These are phyloP conservation scores for Pseudonitzschia delicatissima DNA, from an alignment of 108 stramenopile genomes.

Conservation along the genomic window DNA sequence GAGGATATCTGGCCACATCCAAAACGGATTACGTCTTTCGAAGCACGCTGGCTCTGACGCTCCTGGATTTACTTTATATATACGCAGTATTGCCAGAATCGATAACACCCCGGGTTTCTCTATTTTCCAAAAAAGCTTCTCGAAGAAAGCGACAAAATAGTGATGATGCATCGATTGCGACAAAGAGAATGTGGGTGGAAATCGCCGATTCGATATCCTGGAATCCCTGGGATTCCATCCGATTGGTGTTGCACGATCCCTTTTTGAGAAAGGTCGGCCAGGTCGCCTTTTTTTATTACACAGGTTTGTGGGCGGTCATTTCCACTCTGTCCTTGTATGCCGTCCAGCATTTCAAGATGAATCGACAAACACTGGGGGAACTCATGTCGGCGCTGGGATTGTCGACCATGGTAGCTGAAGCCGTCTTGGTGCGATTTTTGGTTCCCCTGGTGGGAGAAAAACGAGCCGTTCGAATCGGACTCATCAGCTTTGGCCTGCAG, in stretches of 20 bases:
- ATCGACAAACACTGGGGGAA: constrained; percentile 83
- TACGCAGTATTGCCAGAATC: constrained; percentile 73
- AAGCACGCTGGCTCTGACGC: constrained; percentile 51
- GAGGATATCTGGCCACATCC: constrained; percentile 83
- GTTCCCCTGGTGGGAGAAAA: constrained; percentile 87
- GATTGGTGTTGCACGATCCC: constrained; percentile 56
- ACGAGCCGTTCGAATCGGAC: constrained; percentile 71
- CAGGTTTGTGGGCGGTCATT: constrained; percentile 91
- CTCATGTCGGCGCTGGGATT: constrained; percentile 90
- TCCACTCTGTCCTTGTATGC: constrained; percentile 86
- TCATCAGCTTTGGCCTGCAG: constrained; percentile 86
- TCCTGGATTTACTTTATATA: constrained; percentile 78
- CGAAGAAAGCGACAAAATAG: background rate
- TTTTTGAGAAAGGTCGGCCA: constrained; percentile 77
- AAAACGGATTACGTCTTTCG: constrained; percentile 65
- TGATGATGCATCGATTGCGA: constrained; percentile 2
- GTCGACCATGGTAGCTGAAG: constrained; percentile 93
- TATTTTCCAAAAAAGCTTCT: background rate
- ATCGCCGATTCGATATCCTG: constrained; percentile 32
- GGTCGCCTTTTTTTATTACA: constrained; percentile 92
- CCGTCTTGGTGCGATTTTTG: constrained; percentile 81
- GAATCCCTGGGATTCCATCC: constrained; percentile 67
- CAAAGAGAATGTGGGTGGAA: constrained; percentile 6
- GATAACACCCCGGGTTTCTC: background rate
- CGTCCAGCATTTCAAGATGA: constrained; percentile 75